phyloP scores from a whole-genome alignment of 1,284 basidiomycete species.

The Trichosporon inkin region DNA sequence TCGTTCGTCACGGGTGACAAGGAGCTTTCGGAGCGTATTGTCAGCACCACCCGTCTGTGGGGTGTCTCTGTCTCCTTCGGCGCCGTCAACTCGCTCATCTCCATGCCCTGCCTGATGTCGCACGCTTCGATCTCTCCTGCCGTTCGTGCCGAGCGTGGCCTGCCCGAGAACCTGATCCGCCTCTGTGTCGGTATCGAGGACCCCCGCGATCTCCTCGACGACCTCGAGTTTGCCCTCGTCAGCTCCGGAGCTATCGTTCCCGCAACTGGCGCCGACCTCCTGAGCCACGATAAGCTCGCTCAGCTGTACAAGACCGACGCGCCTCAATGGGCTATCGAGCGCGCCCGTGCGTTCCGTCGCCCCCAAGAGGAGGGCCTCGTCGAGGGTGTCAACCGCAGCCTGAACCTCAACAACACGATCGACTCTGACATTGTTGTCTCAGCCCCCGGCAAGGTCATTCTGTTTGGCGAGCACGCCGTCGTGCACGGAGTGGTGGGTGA shows the following conservation, averaged over 20 bases:
- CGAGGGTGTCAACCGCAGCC: conserved; percentile 34
- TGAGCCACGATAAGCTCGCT: conserved; percentile 30
- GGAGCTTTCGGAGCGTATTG: conserved; percentile 83
- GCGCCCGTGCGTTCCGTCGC: conserved; percentile 44
- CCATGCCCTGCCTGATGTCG: conserved; percentile 99
- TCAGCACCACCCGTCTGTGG: conserved; percentile 89
- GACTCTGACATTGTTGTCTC: conserved; percentile 67
- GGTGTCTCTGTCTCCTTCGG: conserved; percentile 98
- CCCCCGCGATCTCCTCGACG: conserved; percentile 84
- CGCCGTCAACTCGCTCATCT: conserved; percentile 95
- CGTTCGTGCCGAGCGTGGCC: conserved; percentile 81
- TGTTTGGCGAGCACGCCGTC: conserved; percentile 98
- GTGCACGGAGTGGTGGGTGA: conserved; percentile 87
- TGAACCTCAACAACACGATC: conserved; percentile 34
- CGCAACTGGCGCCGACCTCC: conserved; percentile 30
- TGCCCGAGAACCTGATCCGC: conserved; percentile 96
- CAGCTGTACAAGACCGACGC: conserved; percentile 39
- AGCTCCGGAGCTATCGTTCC: conserved; percentile 77
- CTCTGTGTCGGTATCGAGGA: conserved; percentile 99
- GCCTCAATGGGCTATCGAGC: conserved; percentile 43
- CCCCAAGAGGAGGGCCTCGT: conserved; percentile 34
- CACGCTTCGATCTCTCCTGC: conserved; percentile 97
- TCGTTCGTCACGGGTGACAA: conserved; percentile 94
- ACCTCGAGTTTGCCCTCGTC: conserved; percentile 86
- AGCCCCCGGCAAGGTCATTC: conserved; percentile 94